Evolutionary conservation across 768 basidiomycete genomes (phyloP).

Genomic region (Tylopilus cervinicoccineus): DNA sequence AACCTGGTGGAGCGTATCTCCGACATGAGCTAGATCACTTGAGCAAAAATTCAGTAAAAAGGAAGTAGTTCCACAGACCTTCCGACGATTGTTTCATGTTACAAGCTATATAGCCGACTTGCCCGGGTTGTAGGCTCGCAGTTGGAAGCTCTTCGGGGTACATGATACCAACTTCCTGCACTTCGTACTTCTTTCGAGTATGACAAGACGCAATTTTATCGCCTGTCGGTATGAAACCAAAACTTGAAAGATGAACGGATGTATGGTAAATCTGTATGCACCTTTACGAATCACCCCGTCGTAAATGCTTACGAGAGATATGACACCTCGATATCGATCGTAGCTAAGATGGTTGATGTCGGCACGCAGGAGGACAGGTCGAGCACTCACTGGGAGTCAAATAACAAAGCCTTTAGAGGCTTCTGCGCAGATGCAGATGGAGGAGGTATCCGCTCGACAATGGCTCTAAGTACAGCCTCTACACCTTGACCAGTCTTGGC

Average conservation of each 20-base stretch:
- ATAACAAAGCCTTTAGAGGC: constrained; percentile 80
- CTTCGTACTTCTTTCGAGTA: constrained; percentile 85
- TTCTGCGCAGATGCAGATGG: constrained; percentile 52
- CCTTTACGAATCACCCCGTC: constrained; percentile 82
- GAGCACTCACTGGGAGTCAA: constrained; percentile 79
- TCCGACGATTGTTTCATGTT: constrained; percentile 98
- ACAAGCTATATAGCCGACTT: constrained; percentile 88
- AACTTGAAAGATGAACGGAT: neutral
- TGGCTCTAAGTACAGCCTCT: constrained; percentile 69
- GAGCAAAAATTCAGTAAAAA: neutral
- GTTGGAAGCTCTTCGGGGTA: constrained; percentile 86
- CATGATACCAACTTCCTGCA: constrained; percentile 85
- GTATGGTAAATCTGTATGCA: constrained; percentile 21
- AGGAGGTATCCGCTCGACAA: constrained; percentile 81
- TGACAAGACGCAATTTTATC: constrained; percentile 86
- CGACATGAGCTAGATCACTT: constrained; percentile 69
- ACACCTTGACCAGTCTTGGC: constrained; percentile 93
- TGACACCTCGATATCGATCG: constrained; percentile 94
- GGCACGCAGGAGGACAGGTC: neutral
- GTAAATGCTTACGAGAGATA: constrained; percentile 82
- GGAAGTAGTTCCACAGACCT: constrained; percentile 43
- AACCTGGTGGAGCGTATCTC: constrained; percentile 83
- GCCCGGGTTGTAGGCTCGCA: constrained; percentile 62
- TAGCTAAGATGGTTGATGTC: constrained; percentile 49
- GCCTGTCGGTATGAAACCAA: constrained; percentile 41